These are phyloP conservation scores for Marasmius tenuissimus DNA, from an alignment of 1,284 basidiomycete species.

Conservation along the genomic window DNA sequence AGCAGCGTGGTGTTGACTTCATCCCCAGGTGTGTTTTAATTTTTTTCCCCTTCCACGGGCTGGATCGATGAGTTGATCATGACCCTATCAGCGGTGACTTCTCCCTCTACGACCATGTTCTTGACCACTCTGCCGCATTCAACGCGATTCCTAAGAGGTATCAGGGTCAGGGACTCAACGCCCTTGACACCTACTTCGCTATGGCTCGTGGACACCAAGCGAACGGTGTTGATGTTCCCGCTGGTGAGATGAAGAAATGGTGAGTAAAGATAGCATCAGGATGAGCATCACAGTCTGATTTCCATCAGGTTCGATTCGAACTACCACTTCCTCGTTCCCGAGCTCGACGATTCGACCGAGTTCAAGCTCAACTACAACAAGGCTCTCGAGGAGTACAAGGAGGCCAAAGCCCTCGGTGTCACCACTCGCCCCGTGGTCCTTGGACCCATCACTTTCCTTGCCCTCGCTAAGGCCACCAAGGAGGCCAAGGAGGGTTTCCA, in stretches of 20 bases:
- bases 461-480: slow-evolving; percentile 90
- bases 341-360: slow-evolving; percentile 88
- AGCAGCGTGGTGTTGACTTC: slow-evolving; percentile 87
- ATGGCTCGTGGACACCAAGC: slow-evolving; percentile 99
- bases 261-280: slow-evolving; percentile 34
- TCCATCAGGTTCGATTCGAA: slow-evolving; percentile 93
- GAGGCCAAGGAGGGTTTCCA: slow-evolving; percentile 87
- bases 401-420: slow-evolving; percentile 91
- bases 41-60: slow-evolving; percentile 19
- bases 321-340: slow-evolving; percentile 99
- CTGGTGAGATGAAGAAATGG: slow-evolving; percentile 99
- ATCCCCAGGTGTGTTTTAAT: slow-evolving; percentile 79
- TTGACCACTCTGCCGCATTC: slow-evolving; percentile 96
- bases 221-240: slow-evolving; percentile 93
- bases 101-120: slow-evolving; percentile 98
- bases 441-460: slow-evolving; percentile 95
- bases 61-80: slow-evolving; percentile 20
- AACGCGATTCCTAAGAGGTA: slow-evolving; percentile 98
- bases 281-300: slow-evolving; percentile 13
- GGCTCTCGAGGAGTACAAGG: slow-evolving; percentile 91
- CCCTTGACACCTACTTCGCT: slow-evolving; percentile 96
- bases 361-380: slow-evolving; percentile 98
- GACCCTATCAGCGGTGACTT: slow-evolving; percentile 82
- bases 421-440: slow-evolving; percentile 94
- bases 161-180: slow-evolving; percentile 81